Evolutionary conservation across 2,329 filamentous ascomycete genomes (phyloP), one percentile per base, ranked within the genome.

Genomic region (Dothideomycetidae sp.): DNA sequence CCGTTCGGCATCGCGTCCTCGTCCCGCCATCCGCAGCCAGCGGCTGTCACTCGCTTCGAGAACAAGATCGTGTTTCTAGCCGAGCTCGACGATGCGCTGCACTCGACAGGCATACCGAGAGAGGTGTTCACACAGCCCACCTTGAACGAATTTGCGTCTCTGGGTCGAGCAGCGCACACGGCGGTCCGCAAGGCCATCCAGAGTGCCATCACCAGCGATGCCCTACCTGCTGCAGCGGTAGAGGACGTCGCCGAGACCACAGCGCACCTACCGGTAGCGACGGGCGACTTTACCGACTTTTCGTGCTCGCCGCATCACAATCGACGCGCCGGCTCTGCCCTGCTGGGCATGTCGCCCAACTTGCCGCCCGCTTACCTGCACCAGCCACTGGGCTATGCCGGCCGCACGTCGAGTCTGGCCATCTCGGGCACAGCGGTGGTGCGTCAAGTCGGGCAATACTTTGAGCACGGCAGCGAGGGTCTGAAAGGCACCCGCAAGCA

Each of bases 251-350:
- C 53, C 28, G 50, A 58, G 19, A 63, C 67, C 12, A 53, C 53
- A 3, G 52, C 73, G 45, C 67, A 75, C 47, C 48, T 77, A 0
- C 75, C 74, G 0, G 53, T 78, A 26, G 51, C 57, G 3, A 64
- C 73, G 12, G 60, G 61, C 3, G 71, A 70, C 23, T 78, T 74
- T 47, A 68, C 61, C 31, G 73, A 75, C 50, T 74, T 72, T 52
- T 70, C 64, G 2, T 70, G 66, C 39, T 69, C 64, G 0, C 55
- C 62, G 5, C 62, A 71, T 31, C 70, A 74, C 42, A 60, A 66
- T 17, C 57, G 62, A 33, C 74, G 73, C 31, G 67, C 63, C 12
- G 54, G 58, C 0, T 57, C 53, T 42, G 62, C 55, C 2, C 54
- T 67, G 21, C 54, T 59, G 11, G 60, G 56, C 17, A 53, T 52